Evolutionary conservation across 1,284 basidiomycete genomes (phyloP).

Genomic region (Rhodotorula mucilaginosa): DNA sequence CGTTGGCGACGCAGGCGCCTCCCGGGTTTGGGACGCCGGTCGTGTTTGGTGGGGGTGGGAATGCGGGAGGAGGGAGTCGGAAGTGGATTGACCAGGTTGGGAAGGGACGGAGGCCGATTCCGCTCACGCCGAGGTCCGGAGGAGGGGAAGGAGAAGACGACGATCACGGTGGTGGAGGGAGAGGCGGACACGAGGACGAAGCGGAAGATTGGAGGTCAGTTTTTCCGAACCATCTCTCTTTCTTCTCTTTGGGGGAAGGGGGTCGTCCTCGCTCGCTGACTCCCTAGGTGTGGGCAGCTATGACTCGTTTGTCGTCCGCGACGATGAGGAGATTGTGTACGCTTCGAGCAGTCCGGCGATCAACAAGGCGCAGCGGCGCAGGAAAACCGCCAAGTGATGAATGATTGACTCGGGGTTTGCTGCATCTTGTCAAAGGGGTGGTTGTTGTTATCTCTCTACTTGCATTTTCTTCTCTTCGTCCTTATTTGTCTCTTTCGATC

Average conservation of each 20-base stretch:
- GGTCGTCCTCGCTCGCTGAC: background rate
- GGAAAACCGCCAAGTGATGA: too few relatives aligned
- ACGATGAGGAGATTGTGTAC: slow-evolving; percentile 16
- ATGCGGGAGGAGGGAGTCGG: background rate
- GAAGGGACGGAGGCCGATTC: slow-evolving; percentile 3
- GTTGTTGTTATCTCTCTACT: slow-evolving; percentile 2
- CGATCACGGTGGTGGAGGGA: too few relatives aligned
- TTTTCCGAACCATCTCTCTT: too few relatives aligned
- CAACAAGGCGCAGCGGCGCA: background rate
- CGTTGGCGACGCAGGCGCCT: slow-evolving; percentile 47
- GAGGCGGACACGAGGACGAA: background rate
- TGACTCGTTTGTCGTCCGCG: slow-evolving; percentile 13
- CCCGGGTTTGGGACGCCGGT: slow-evolving; percentile 12
- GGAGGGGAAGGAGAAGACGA: too few relatives aligned
- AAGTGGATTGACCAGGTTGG: slow-evolving; percentile 3
- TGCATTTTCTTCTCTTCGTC: background rate
- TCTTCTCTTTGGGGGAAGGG: too few relatives aligned
- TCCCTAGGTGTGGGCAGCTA: background rate
- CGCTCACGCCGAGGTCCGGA: slow-evolving; percentile 3
- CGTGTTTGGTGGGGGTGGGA: background rate
- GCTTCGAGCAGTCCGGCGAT: slow-evolving; percentile 9
- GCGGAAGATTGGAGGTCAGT: slow-evolving; percentile 20
- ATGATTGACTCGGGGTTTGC: background rate
- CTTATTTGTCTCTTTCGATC: too few relatives aligned
- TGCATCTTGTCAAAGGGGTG: background rate